Evolutionary conservation across 306 rosid genomes (phyloP).

Genomic region (Cicer cuneatum): DNA sequence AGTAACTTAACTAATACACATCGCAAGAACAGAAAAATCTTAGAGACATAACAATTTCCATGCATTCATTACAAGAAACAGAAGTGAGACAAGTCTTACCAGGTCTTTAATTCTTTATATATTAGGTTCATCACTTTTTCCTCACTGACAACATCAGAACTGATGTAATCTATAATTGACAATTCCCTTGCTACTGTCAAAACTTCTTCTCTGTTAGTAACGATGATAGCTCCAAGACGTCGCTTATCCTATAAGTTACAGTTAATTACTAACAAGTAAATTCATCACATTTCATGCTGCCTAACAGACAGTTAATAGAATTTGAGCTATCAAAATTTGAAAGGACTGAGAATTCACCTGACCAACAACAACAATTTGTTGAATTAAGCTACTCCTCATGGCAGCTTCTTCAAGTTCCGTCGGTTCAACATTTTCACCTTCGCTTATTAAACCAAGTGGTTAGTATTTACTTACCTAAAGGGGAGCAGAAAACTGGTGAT

Average conservation of each 20-base stretch:
- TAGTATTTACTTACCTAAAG: constrained; percentile 14
- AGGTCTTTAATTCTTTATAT: constrained; percentile 63
- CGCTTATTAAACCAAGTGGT: constrained; percentile 41
- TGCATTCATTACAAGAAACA: constrained; percentile 22
- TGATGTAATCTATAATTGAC: constrained; percentile 52
- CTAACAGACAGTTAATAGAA: constrained; percentile 6
- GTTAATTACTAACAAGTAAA: constrained; percentile 33
- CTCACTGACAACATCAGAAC: constrained; percentile 57
- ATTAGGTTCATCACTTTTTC: constrained; percentile 60
- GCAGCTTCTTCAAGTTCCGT: constrained; percentile 89
- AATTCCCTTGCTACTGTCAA: constrained; percentile 59
- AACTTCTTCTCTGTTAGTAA: constrained; percentile 90
- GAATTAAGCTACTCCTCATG: constrained; percentile 75
- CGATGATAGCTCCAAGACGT: constrained; percentile 86
- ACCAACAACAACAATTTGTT: constrained; percentile 87
- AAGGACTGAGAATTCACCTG: constrained; percentile 61
- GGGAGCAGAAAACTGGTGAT: constrained; percentile 3
- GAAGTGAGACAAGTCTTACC: constrained; percentile 53
- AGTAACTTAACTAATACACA: background rate
- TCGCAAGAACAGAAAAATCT: background rate
- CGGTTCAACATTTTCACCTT: constrained; percentile 97
- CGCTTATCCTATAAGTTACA: constrained; percentile 71
- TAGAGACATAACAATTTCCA: background rate
- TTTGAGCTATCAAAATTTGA: constrained; percentile 12
- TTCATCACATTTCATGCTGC: background rate